Evolutionary conservation across 192 early-diverging fungal genomes (phyloP).

Genomic region (Radiomyces spectabilis): DNA sequence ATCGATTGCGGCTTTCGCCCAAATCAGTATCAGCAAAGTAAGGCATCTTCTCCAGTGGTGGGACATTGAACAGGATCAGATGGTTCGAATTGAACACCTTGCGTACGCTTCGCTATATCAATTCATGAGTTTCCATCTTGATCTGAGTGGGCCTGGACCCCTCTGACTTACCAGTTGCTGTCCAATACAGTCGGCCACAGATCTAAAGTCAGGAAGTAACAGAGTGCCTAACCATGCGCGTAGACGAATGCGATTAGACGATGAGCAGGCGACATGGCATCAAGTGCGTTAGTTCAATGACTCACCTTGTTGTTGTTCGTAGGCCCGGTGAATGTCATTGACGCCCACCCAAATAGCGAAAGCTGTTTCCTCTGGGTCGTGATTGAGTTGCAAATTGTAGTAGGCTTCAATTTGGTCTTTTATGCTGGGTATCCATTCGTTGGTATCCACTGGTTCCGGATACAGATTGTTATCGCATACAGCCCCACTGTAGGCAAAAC

Average conservation of each 20-base stretch:
- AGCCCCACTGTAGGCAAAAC: constrained; percentile 26
- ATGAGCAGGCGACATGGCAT: neutral
- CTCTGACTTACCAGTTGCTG: constrained; percentile 13
- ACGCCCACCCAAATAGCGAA: constrained; percentile 27
- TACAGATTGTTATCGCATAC: constrained; percentile 22
- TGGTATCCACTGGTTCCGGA: neutral
- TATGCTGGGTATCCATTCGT: constrained; percentile 8
- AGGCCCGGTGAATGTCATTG: constrained; percentile 11
- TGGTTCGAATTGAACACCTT: constrained; percentile 9
- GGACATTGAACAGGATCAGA: constrained; percentile 16
- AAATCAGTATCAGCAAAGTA: neutral
- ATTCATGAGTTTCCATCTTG: no score
- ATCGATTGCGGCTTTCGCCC: neutral
- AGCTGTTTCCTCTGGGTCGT: constrained; percentile 22
- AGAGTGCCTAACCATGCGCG: neutral
- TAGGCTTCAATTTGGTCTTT: constrained; percentile 21
- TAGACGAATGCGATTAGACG: neutral
- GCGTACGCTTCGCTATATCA: constrained; percentile 5
- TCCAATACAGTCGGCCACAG: constrained; percentile 3
- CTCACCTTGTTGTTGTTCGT: neutral
- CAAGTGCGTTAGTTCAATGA: neutral
- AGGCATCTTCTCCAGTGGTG: constrained; percentile 19
- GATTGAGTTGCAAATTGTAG: constrained; percentile 6
- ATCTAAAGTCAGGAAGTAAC: constrained; percentile 2
- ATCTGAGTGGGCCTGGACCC: no score